These are phyloP conservation scores for Coemansia sp. DNA, from an alignment of 192 early-diverging fungal genomes.

Conservation along the genomic window DNA sequence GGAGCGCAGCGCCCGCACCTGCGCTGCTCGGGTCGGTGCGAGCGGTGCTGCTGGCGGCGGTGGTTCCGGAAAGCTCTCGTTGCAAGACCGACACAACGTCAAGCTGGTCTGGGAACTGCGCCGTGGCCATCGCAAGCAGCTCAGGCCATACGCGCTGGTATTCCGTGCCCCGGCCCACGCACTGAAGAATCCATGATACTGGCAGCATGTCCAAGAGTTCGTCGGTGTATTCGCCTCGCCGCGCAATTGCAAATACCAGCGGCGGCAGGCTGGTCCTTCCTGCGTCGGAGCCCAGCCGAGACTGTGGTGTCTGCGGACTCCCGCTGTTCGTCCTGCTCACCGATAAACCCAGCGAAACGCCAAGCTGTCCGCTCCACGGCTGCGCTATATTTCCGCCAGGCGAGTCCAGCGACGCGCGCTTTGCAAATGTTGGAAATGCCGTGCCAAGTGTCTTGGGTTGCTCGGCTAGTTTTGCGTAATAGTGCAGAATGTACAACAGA, in stretches of 20 bases:
- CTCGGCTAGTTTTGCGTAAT: slow-evolving; percentile 27
- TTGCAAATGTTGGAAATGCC: background rate
- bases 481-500: slow-evolving; percentile 46
- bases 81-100: slow-evolving; percentile 38
- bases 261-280: slow-evolving; percentile 5
- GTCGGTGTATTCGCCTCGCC: slow-evolving; percentile 38
- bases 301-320: background rate
- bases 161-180: slow-evolving; percentile 10
- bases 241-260: slow-evolving; percentile 7
- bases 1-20: background rate
- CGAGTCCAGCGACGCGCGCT: slow-evolving; percentile 3
- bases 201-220: slow-evolving; percentile 48
- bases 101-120: slow-evolving; percentile 49
- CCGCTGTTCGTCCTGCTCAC: slow-evolving; percentile 8
- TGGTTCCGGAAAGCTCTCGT: slow-evolving; percentile 17
- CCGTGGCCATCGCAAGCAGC: slow-evolving; percentile 44
- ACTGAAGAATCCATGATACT: slow-evolving; percentile 36
- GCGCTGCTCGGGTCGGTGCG: background rate
- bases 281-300: background rate
- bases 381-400: background rate
- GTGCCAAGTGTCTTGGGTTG: slow-evolving; percentile 10
- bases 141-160: slow-evolving; percentile 51
- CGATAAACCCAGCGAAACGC: background rate
- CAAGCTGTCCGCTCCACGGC: slow-evolving; percentile 8
- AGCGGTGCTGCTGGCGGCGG: background rate